Conservation (phyloP, 257 asterid genomes). For the Echium plantagineum region DNA sequence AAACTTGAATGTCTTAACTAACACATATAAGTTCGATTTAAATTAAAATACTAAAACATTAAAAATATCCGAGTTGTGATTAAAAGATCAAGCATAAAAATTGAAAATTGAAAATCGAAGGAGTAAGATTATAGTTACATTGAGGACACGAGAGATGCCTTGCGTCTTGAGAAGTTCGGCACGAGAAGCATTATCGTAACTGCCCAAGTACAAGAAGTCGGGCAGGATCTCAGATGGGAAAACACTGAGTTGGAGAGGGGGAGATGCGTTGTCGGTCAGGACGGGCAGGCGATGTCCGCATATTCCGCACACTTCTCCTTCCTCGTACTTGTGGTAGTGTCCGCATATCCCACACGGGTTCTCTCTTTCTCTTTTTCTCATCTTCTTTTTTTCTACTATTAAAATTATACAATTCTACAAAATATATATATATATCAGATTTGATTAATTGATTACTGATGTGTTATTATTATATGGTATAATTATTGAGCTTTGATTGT, state of each 20-base stretch:
- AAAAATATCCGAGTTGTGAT: too few relatives aligned
- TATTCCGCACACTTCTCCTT: slow-evolving; percentile 78
- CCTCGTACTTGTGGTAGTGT: slow-evolving; percentile 93
- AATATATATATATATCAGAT: too few relatives aligned
- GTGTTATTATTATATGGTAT: too few relatives aligned
- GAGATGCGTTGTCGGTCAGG: slow-evolving; percentile 28
- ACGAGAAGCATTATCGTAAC: slow-evolving; percentile 89
- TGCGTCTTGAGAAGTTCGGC: slow-evolving; percentile 88
- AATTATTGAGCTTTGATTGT: too few relatives aligned
- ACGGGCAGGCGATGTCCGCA: slow-evolving; percentile 83
- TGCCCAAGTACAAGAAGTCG: slow-evolving; percentile 82
- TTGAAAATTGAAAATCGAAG: too few relatives aligned
- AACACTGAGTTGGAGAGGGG: slow-evolving; percentile 58
- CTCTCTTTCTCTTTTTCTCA: slow-evolving; percentile 89
- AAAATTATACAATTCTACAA: too few relatives aligned
- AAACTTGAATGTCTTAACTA: too few relatives aligned
- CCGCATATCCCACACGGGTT: slow-evolving; percentile 88
- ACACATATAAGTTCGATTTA: too few relatives aligned
- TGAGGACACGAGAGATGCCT: slow-evolving; percentile 86
- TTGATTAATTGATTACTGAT: too few relatives aligned
- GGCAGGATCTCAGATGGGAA: slow-evolving; percentile 95
- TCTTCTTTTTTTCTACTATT: too few relatives aligned
- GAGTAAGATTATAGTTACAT: slow-evolving; percentile 28
- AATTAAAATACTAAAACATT: too few relatives aligned
- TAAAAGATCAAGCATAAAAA: too few relatives aligned